These are phyloP conservation scores for Gymnopus androsaceus DNA, from an alignment of 1,284 basidiomycete genomes.

Conservation along the genomic window DNA sequence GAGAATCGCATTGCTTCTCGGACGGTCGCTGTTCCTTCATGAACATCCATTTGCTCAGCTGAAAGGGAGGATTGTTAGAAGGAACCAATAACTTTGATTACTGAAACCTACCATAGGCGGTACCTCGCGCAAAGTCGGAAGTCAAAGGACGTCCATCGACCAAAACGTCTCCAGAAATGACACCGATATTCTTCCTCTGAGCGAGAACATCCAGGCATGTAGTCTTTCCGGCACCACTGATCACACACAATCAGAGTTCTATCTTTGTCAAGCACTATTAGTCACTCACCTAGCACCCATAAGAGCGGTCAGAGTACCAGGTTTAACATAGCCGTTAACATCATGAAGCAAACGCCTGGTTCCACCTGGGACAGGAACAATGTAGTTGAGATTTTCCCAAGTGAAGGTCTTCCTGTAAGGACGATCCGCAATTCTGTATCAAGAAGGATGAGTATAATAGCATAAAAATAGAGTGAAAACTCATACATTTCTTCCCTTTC, in stretches of 20 bases:
- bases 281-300: constrained; percentile 75
- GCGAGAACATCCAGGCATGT: constrained; percentile 88
- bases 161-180: constrained; percentile 78
- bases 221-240: constrained; percentile 59
- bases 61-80: constrained; percentile 34
- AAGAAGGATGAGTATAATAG: constrained; percentile 3
- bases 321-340: constrained; percentile 87
- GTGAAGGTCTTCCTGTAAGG: constrained; percentile 59
- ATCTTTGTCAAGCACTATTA: constrained; percentile 24
- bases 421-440: constrained; percentile 18
- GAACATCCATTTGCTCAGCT: constrained; percentile 89
- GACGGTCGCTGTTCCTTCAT: constrained; percentile 82
- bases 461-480: constrained; percentile 9
- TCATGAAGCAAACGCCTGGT: constrained; percentile 75
- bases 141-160: constrained; percentile 79
- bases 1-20: constrained; percentile 91
- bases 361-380: constrained; percentile 74
- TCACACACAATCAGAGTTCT: constrained; percentile 44
- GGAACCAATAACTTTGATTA: constrained; percentile 29
- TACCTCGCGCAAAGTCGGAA: constrained; percentile 76
- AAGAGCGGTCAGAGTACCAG: constrained; percentile 79
- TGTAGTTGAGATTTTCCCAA: constrained; percentile 73
- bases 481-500: constrained; percentile 21
- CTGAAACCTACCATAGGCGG: constrained; percentile 64
- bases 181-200: constrained; percentile 85